These are phyloP conservation scores for Furcasterigmium furcatum DNA, from an alignment of 2,329 filamentous ascomycete genomes.

Conservation along the genomic window DNA sequence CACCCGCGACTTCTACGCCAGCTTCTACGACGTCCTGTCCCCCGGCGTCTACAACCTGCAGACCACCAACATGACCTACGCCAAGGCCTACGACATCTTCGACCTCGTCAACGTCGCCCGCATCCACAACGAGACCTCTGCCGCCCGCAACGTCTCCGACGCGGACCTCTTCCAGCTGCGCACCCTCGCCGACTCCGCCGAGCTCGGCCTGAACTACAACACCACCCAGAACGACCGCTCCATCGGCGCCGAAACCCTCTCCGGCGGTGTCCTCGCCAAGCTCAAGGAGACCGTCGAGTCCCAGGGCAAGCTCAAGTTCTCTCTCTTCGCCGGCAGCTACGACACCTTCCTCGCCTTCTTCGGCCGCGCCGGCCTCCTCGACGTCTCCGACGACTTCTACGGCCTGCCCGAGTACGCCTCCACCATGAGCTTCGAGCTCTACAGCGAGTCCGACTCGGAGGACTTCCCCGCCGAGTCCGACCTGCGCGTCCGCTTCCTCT, in stretches of 20 bases:
- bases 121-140: constrained; percentile 24
- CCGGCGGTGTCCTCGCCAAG: constrained; percentile 23
- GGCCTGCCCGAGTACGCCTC: constrained; percentile 30
- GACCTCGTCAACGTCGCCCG: constrained; percentile 30
- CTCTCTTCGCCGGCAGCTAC: constrained; percentile 28
- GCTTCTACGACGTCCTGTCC: constrained; percentile 22
- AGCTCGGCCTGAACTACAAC: constrained; percentile 27
- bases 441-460: constrained; percentile 15
- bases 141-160: constrained; percentile 24
- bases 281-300: constrained; percentile 25
- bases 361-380: constrained; percentile 20
- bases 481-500: constrained; percentile 27
- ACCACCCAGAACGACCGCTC: constrained; percentile 20
- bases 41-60: constrained; percentile 25
- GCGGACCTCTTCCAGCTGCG: constrained; percentile 26
- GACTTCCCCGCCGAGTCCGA: constrained; percentile 21
- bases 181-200: constrained; percentile 26
- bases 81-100: constrained; percentile 30
- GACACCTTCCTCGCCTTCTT: constrained; percentile 33
- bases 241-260: constrained; percentile 26
- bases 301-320: constrained; percentile 27
- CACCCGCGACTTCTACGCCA: constrained; percentile 24
- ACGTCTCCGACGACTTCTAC: constrained; percentile 22
- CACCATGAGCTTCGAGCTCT: constrained; percentile 32
- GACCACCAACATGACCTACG: constrained; percentile 26